Base-by-base conservation (phyloP, 345 rosid genomes). In the Kernera saxatilis region DNA sequence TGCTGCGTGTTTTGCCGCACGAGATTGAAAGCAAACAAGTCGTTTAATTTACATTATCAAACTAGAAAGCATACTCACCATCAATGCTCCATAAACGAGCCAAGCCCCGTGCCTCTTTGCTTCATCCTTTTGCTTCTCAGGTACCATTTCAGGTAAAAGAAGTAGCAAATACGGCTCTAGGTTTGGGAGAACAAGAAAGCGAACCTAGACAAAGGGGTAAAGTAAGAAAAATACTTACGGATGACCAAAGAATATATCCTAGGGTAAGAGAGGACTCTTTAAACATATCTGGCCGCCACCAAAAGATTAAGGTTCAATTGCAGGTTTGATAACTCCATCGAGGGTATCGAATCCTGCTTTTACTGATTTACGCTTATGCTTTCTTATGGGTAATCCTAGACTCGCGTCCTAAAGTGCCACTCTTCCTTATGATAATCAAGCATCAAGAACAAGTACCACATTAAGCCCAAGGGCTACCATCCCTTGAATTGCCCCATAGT, bases 401-500 rank as follows among this genome's bases (percentile, higher is more conserved):
- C 21, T 45, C 48, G 13, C 18, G 41, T 14, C 70, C 76, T 61
- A 40, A 40, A 63, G 32, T 32, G 40, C 22, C 29, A 72, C 55
- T 51, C 50, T 63, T 62, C 46, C 8, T 41, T 29, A 72, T 21
- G 21, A 41, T 29, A 30, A 53, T 62, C 45, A 64, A 33, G 56
- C 30, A 52, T 53, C 19, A 55, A 55, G 52, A 78, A 33, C 51
- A 70, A 32, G 65, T 91, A 92, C 98, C 96, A 85, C 89, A 61
- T 79, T 78, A 64, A 86, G 83, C 67, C 98, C 98, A 49, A 92
- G 86, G 17, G 87, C 86, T 45, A 86, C 89, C 67, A 92, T 74
- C 70, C 98, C 98, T 90, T 81, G 92, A 74, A 92, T 78, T 68
- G 98, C 96, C 63, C 98, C 96, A 50, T 85, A 92, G 77, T 92